phyloP scores from a whole-genome alignment of 805 yeast genomes.

The Lipomyces kockii region DNA sequence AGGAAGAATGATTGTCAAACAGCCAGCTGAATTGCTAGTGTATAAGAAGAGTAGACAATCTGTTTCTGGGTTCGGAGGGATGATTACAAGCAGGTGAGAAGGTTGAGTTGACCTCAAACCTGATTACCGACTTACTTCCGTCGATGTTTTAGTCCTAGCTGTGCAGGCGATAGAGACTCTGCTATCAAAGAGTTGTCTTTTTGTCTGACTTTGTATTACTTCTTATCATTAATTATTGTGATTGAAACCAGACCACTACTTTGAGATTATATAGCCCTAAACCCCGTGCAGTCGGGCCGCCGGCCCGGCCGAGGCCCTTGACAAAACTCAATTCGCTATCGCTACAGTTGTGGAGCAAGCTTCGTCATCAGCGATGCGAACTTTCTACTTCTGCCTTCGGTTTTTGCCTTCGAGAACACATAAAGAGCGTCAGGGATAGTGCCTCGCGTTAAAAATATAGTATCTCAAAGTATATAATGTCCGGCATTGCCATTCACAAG shows the following conservation, averaged over 20 bases:
- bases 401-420: background rate
- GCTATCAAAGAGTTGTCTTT: background rate
- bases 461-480: constrained; percentile 15
- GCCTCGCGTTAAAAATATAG: background rate
- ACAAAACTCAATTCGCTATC: background rate
- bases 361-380: background rate
- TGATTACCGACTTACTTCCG: background rate
- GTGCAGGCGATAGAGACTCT: background rate
- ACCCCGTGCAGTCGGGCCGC: background rate
- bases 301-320: background rate
- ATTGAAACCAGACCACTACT: background rate
- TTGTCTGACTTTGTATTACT: background rate
- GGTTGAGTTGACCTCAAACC: background rate
- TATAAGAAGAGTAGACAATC: constrained; percentile 6
- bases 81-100: background rate
- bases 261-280: background rate
- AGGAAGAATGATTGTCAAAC: background rate
- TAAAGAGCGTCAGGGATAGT: background rate
- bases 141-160: background rate
- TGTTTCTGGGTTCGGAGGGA: background rate
- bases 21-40: constrained; percentile 4
- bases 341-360: background rate
- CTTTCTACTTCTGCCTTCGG: background rate
- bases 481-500: constrained; percentile 33
- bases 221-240: background rate